phyloP scores from a whole-genome alignment of 176 grass and related monocot species.

The Oryza meyeriana region DNA sequence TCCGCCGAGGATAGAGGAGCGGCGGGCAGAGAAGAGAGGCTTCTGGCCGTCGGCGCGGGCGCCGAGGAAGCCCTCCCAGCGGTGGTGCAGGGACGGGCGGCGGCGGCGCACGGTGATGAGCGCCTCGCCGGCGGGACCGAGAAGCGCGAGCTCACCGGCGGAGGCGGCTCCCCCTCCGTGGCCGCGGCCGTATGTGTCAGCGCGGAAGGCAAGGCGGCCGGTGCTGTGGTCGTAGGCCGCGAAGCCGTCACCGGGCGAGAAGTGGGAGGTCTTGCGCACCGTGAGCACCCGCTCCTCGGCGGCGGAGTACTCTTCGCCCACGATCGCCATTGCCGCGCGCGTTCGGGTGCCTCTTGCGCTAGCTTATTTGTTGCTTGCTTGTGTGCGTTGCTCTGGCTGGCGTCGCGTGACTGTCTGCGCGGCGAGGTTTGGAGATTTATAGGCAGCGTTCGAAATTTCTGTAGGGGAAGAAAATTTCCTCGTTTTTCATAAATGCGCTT shows the following conservation, averaged over 20 bases:
- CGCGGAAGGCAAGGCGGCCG: constrained; percentile 72
- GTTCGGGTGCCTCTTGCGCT: neutral
- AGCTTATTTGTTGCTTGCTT: neutral
- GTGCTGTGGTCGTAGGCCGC: constrained; percentile 79
- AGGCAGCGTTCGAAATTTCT: too few relatives aligned
- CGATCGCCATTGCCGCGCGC: constrained; percentile 32
- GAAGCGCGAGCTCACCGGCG: constrained; percentile 64
- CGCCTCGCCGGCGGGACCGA: constrained; percentile 63
- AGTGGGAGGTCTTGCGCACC: constrained; percentile 92
- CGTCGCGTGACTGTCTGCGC: neutral
- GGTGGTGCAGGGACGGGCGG: constrained; percentile 79
- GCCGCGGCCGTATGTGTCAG: constrained; percentile 67
- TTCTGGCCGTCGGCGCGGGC: constrained; percentile 64
- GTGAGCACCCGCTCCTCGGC: constrained; percentile 70
- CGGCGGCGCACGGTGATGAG: constrained; percentile 80
- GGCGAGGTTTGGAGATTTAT: neutral
- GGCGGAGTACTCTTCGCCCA: constrained; percentile 69
- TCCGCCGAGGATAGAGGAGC: constrained; percentile 71
- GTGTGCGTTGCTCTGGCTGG: neutral
- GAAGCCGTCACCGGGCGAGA: constrained; percentile 83
- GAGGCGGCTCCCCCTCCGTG: constrained; percentile 42
- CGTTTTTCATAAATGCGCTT: too few relatives aligned
- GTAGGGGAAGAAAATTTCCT: too few relatives aligned
- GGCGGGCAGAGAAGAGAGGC: constrained; percentile 73
- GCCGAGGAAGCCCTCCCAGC: constrained; percentile 90